Evolutionary conservation across 257 asterid genomes (phyloP).

Genomic region (Lantana camara): DNA sequence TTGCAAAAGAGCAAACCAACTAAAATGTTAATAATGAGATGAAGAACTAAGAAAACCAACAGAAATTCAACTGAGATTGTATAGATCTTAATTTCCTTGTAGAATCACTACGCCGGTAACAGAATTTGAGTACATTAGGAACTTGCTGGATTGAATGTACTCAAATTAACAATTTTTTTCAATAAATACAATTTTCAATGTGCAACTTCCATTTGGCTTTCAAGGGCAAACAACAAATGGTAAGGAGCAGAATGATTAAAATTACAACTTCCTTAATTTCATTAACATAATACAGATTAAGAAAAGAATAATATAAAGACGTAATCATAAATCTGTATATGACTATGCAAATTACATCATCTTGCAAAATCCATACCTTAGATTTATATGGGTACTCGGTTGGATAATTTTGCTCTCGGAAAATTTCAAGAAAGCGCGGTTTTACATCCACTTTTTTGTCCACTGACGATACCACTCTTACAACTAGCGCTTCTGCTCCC

Average conservation of each 20-base stretch:
- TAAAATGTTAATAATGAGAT: not conserved
- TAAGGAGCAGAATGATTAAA: slow-evolving; percentile 5
- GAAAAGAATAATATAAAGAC: slow-evolving; percentile 11
- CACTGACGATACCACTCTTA: slow-evolving; percentile 95
- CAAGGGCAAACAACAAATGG: slow-evolving; percentile 3
- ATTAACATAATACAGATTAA: not conserved
- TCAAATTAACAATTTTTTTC: slow-evolving; percentile 7
- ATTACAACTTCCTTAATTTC: slow-evolving; percentile 3
- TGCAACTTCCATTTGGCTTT: slow-evolving; percentile 15
- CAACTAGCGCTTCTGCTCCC: slow-evolving; percentile 95
- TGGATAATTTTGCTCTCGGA: slow-evolving; percentile 89
- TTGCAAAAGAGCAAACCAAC: slow-evolving; percentile 3
- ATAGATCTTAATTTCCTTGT: not conserved
- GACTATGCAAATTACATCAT: slow-evolving; percentile 17
- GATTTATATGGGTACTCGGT: slow-evolving; percentile 84
- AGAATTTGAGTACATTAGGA: not conserved
- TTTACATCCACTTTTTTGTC: slow-evolving; percentile 97
- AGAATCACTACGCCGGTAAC: not conserved
- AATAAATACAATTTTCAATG: slow-evolving; percentile 15
- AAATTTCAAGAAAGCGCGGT: slow-evolving; percentile 89
- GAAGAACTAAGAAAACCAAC: slow-evolving; percentile 4
- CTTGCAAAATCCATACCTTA: slow-evolving; percentile 51
- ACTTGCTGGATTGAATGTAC: not conserved
- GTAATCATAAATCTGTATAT: slow-evolving; percentile 13
- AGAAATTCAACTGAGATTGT: slow-evolving; percentile 2